A percentile compares a stretch with the other conserved stretches of the same genome.
Evolutionary conservation across 2,329 filamentous ascomycete species (phyloP).

Genomic region (Calycina marina): DNA sequence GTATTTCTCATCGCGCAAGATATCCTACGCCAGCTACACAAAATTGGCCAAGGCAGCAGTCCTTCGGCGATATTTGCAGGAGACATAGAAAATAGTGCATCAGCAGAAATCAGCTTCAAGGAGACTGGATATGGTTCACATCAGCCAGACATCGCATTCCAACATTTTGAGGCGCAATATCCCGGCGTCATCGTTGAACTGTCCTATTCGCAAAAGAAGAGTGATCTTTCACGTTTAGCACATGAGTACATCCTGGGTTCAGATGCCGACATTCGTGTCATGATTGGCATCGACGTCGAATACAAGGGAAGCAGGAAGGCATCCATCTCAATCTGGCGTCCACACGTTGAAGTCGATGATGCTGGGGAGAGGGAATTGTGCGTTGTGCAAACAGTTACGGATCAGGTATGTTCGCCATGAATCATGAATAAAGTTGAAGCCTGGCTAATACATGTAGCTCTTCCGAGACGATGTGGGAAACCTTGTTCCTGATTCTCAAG

Average conservation of each 20-base stretch:
- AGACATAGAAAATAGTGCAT: conserved; percentile 8
- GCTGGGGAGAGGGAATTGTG: conserved; percentile 9
- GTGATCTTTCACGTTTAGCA: conserved; percentile 16
- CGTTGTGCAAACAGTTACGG: conserved; percentile 9
- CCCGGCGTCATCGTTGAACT: conserved; percentile 17
- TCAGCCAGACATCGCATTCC: conserved; percentile 10
- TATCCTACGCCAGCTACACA: conserved; percentile 3
- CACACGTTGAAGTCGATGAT: conserved; percentile 8
- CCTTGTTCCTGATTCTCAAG: conserved; percentile 9
- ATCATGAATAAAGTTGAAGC: conserved; percentile 4
- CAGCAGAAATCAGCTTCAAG: conserved; percentile 6
- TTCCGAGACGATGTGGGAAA: conserved; percentile 9
- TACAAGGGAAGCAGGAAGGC: conserved; percentile 15
- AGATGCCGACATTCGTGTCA: conserved; percentile 14
- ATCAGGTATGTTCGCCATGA: conserved; percentile 6
- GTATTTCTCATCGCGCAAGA: conserved; percentile 6
- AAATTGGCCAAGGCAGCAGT: conserved; percentile 5
- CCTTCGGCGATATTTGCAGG: conserved; percentile 9
- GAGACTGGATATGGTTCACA: conserved; percentile 8
- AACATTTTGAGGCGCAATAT: conserved; percentile 11
- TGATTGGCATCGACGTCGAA: conserved; percentile 19
- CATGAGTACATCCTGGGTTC: conserved; percentile 19
- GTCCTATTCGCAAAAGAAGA: conserved; percentile 18
- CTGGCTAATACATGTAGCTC: conserved; percentile 7
- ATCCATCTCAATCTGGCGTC: conserved; percentile 9